phyloP scores from a whole-genome alignment of 345 rosid genomes.

The Corymbia maculata region DNA sequence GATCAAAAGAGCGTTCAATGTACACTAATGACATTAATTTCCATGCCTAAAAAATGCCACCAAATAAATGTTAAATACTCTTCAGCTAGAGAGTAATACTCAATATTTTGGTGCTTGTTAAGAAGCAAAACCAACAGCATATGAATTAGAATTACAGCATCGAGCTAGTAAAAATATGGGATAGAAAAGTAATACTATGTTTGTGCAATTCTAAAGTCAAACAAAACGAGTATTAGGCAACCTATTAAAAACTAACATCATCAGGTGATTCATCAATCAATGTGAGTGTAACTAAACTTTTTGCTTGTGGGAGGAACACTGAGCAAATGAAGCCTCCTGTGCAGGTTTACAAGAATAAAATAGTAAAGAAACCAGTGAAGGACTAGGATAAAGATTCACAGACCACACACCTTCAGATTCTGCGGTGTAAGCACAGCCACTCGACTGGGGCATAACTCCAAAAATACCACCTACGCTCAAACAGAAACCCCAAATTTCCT shows the following conservation, averaged over 20 bases:
- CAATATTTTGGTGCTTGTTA: not conserved
- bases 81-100: not conserved
- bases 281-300: not conserved
- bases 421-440: constrained; percentile 70
- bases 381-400: not conserved
- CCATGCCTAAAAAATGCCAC: not conserved
- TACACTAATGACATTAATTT: not conserved
- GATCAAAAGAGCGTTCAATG: not conserved
- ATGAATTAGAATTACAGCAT: not conserved
- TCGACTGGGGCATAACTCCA: constrained; percentile 90
- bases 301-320: not conserved
- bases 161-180: not conserved
- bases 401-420: constrained; percentile 52
- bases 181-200: not conserved
- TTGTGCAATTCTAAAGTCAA: not conserved
- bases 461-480: constrained; percentile 68
- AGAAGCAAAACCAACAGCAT: not conserved
- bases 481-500: not conserved
- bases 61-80: not conserved
- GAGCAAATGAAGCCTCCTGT: not conserved
- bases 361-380: not conserved
- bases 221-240: not conserved
- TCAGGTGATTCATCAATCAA: not conserved
- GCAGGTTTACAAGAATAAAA: not conserved
- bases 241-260: not conserved